These are phyloP conservation scores for Conringia planisiliqua DNA, from an alignment of 345 rosid species.

Conservation along the genomic window DNA sequence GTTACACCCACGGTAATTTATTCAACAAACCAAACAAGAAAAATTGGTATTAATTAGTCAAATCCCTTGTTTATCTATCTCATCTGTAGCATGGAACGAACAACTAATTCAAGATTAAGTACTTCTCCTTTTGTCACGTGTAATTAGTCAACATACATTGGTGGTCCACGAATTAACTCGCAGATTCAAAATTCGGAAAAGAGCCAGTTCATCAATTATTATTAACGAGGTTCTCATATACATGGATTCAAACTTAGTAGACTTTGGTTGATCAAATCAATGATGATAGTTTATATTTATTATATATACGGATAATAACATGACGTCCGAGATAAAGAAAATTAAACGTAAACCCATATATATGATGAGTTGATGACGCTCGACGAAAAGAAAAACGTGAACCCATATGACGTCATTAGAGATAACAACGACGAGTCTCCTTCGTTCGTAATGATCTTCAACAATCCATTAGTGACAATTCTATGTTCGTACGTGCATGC, in stretches of 20 bases:
- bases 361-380: conserved; percentile 11
- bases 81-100: background rate
- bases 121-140: background rate
- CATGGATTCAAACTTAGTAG: conserved; percentile 17
- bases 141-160: background rate
- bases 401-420: background rate
- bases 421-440: background rate
- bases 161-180: background rate
- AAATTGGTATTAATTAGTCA: background rate
- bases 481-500: conserved; percentile 17
- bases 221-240: background rate
- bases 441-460: background rate
- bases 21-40: background rate
- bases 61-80: background rate
- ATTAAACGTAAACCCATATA: background rate
- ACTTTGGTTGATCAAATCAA: background rate
- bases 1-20: background rate
- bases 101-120: background rate
- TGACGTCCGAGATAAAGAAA: conserved; percentile 6
- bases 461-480: background rate
- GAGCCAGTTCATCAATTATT: background rate
- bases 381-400: background rate
- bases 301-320: background rate
- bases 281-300: background rate
- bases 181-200: background rate